A percentile compares a stretch with the other conserved stretches of the same genome.
phyloP scores from a whole-genome alignment of 345 rosid species.

The Hevea brasiliensis region DNA sequence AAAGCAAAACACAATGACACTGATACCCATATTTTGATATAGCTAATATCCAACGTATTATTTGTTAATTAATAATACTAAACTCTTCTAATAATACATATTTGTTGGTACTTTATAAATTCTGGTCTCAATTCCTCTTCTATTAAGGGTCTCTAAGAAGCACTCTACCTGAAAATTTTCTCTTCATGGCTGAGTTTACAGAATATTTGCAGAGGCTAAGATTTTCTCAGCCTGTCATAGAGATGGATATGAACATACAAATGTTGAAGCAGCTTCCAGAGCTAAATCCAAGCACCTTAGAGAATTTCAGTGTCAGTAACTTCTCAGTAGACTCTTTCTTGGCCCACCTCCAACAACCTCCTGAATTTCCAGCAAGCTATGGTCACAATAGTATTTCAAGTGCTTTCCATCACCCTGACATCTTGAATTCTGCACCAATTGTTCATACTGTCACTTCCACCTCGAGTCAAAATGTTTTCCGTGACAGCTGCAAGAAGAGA shows the following conservation, averaged over 20 bases:
- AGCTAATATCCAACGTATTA: background rate
- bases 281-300: slow-evolving; percentile 33
- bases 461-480: slow-evolving; percentile 18
- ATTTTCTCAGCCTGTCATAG: slow-evolving; percentile 23
- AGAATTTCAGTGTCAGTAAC: slow-evolving; percentile 23
- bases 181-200: slow-evolving; percentile 32
- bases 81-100: background rate
- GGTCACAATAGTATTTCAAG: slow-evolving; percentile 5
- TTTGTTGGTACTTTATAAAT: slow-evolving; percentile 14
- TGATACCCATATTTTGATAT: slow-evolving; percentile 11
- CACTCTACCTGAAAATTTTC: background rate
- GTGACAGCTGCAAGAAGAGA: slow-evolving; percentile 24
- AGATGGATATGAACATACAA: slow-evolving; percentile 33
- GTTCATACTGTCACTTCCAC: slow-evolving; percentile 3
- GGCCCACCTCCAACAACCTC: slow-evolving; percentile 31
- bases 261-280: slow-evolving; percentile 35
- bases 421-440: slow-evolving; percentile 14
- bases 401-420: slow-evolving; percentile 8
- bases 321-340: slow-evolving; percentile 29
- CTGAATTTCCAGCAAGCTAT: slow-evolving; percentile 14
- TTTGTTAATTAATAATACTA: background rate
- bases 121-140: background rate
- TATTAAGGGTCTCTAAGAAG: background rate
- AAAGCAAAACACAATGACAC: slow-evolving; percentile 24
- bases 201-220: slow-evolving; percentile 34